phyloP scores from a whole-genome alignment of 2,329 filamentous ascomycete genomes.

The Didymellaceae sp. region DNA sequence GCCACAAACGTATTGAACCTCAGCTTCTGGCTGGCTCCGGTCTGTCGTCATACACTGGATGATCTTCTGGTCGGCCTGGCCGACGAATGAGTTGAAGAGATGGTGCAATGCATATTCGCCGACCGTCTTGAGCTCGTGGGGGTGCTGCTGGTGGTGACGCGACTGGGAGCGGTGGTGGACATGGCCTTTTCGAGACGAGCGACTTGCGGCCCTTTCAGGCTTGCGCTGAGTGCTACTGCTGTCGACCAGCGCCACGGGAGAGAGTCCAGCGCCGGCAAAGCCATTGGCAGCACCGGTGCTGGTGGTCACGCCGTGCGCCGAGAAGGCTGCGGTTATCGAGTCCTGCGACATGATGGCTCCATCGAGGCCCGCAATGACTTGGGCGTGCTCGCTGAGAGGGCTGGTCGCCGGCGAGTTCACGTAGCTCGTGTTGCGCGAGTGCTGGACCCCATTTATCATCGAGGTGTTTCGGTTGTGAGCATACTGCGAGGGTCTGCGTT shows the following conservation, averaged over 20 bases:
- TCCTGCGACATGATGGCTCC: slow-evolving; percentile 51
- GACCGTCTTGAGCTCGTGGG: slow-evolving; percentile 86
- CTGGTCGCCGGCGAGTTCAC: slow-evolving; percentile 77
- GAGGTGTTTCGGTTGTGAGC: slow-evolving; percentile 96
- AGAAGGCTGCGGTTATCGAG: slow-evolving; percentile 47
- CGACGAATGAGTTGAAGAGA: slow-evolving; percentile 95
- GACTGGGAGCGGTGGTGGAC: slow-evolving; percentile 77
- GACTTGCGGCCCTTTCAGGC: slow-evolving; percentile 59
- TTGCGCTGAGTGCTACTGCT: slow-evolving; percentile 37
- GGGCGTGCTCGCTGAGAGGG: slow-evolving; percentile 86
- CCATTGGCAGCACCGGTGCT: slow-evolving; percentile 19
- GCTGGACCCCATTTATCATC: slow-evolving; percentile 95
- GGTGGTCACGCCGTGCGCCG: slow-evolving; percentile 36
- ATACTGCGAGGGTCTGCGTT: slow-evolving; percentile 62
- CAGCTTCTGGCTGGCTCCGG: slow-evolving; percentile 79
- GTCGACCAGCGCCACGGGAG: slow-evolving; percentile 21
- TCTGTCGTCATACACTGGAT: slow-evolving; percentile 83
- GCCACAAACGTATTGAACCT: slow-evolving; percentile 89
- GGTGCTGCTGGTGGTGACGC: slow-evolving; percentile 67
- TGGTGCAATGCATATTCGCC: slow-evolving; percentile 97
- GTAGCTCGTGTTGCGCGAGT: slow-evolving; percentile 86
- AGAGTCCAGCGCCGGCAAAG: slow-evolving; percentile 6
- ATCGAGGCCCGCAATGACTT: slow-evolving; percentile 60
- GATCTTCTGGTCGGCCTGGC: slow-evolving; percentile 95
- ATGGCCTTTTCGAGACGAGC: slow-evolving; percentile 74